Evolutionary conservation across 164 flowering plant genomes (phyloP).

Genomic region (Cinnamomum chago): DNA sequence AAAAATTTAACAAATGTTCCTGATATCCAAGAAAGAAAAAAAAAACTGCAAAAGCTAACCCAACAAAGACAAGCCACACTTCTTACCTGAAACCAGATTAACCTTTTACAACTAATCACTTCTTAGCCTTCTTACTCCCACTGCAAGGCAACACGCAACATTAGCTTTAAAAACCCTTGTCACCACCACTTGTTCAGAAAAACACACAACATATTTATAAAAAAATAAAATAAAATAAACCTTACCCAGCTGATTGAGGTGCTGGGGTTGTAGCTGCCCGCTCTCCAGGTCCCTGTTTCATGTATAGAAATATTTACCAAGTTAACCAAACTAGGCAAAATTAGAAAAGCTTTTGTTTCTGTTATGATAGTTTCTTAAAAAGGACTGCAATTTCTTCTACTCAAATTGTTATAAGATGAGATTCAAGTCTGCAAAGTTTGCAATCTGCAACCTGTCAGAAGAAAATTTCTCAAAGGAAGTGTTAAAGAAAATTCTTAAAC

Average conservation of each 20-base stretch:
- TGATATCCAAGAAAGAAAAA: background rate
- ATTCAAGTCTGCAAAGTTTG: too few relatives aligned
- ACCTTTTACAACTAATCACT: background rate
- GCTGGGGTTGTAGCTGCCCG: background rate
- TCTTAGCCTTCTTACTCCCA: background rate
- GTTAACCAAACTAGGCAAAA: too few relatives aligned
- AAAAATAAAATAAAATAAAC: too few relatives aligned
- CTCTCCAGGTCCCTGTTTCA: constrained; percentile 1
- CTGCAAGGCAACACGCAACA: background rate
- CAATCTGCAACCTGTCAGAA: too few relatives aligned
- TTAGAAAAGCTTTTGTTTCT: too few relatives aligned
- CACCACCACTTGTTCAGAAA: background rate
- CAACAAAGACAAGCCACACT: background rate
- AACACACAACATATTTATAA: too few relatives aligned
- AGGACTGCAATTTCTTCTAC: too few relatives aligned
- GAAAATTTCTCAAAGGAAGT: too few relatives aligned
- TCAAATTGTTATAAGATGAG: too few relatives aligned
- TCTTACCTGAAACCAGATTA: background rate
- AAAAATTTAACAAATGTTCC: background rate
- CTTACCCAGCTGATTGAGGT: background rate
- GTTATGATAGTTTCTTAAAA: too few relatives aligned
- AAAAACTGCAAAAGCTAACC: too few relatives aligned
- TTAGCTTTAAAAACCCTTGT: background rate
- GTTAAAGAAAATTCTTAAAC: too few relatives aligned
- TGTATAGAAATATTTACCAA: background rate